phyloP scores from a whole-genome alignment of 2,329 filamentous ascomycete genomes.

The Ophiostoma montium region DNA sequence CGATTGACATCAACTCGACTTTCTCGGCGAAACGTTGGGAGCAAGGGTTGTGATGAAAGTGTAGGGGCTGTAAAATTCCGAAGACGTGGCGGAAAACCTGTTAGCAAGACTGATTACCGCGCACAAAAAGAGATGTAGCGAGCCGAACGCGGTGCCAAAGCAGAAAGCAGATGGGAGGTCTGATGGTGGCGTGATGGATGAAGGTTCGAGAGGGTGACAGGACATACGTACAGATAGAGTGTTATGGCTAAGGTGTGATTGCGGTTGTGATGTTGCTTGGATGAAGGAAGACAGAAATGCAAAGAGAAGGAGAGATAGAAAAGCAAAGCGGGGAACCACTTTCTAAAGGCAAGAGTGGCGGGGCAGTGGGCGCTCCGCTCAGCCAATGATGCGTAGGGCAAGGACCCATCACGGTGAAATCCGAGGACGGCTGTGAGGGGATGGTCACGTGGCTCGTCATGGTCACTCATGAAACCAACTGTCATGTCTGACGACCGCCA shows the following conservation, averaged over 20 bases:
- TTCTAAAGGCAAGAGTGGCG: constrained; percentile 11
- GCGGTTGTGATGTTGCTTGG: constrained; percentile 1
- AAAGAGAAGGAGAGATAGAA: constrained; percentile 3
- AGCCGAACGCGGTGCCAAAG: neutral
- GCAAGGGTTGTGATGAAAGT: constrained; percentile 6
- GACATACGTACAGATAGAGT: constrained; percentile 4
- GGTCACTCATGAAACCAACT: neutral
- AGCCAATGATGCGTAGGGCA: constrained; percentile 6
- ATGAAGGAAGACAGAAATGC: constrained; percentile 1
- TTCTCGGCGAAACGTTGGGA: constrained; percentile 12
- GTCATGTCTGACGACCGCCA: neutral
- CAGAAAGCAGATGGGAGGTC: neutral
- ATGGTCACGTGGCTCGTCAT: neutral
- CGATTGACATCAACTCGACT: constrained; percentile 63
- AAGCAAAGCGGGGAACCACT: neutral
- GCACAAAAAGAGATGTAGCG: neutral
- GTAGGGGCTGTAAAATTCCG: neutral
- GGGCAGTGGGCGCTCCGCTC: constrained; percentile 7
- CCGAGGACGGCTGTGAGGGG: neutral
- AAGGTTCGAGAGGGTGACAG: neutral
- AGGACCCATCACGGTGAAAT: constrained; percentile 8
- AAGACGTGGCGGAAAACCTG: neutral
- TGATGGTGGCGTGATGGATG: too few relatives aligned
- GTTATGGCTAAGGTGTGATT: neutral
- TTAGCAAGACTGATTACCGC: neutral